Evolutionary conservation across 2,329 filamentous ascomycete genomes (phyloP).

Genomic region (Endoconidiophora polonica): DNA sequence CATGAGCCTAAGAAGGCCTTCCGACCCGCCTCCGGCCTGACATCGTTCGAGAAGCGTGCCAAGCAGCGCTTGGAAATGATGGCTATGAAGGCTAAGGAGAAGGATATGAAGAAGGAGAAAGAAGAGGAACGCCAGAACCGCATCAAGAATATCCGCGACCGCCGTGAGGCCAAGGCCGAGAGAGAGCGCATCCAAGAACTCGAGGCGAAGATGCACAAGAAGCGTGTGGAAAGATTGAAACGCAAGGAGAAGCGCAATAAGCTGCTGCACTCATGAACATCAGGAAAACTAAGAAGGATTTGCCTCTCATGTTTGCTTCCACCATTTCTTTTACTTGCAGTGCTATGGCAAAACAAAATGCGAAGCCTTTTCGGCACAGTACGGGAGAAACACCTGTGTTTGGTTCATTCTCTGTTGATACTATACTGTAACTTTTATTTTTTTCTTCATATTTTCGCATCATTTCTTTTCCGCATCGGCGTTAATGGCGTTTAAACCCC

Average conservation of each 20-base stretch:
- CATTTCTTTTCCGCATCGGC: constrained; percentile 5
- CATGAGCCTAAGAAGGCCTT: constrained; percentile 70
- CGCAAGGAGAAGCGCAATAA: constrained; percentile 94
- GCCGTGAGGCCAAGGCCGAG: constrained; percentile 77
- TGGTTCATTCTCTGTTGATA: neutral
- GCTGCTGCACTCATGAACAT: constrained; percentile 46
- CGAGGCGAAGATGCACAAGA: constrained; percentile 95
- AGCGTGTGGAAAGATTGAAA: constrained; percentile 83
- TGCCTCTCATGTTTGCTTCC: neutral
- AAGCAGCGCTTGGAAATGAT: constrained; percentile 52
- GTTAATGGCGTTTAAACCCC: constrained; percentile 9
- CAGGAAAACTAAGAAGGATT: constrained; percentile 1
- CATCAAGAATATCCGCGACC: constrained; percentile 68
- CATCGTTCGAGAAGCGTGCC: constrained; percentile 60
- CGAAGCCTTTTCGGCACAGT: too few species aligned
- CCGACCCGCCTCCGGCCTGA: constrained; percentile 61
- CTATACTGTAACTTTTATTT: constrained; percentile 2
- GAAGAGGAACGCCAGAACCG: constrained; percentile 74
- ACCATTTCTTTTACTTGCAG: neutral
- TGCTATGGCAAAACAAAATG: too few species aligned
- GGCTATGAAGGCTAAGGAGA: constrained; percentile 82
- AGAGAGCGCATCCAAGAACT: constrained; percentile 83
- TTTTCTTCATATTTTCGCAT: neutral
- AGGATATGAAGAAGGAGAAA: constrained; percentile 91
- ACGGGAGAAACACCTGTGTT: neutral